These are phyloP conservation scores for Dictyostelium firmibasis DNA, from an alignment of 78 protist genomes.

Conservation along the genomic window DNA sequence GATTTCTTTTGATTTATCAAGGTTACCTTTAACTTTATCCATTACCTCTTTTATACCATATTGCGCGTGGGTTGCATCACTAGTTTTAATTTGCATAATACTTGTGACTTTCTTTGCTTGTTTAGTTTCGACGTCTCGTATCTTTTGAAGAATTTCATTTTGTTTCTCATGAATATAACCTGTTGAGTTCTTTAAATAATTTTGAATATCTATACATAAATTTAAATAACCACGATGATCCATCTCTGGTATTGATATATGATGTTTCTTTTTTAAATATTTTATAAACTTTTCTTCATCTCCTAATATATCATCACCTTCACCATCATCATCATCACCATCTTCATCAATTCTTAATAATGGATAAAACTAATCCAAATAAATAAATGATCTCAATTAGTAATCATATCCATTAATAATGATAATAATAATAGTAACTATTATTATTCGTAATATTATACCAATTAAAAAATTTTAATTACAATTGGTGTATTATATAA, in stretches of 20 bases:
- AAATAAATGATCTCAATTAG: too few relatives aligned
- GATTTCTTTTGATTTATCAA: conserved; percentile 26
- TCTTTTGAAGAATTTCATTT: conserved; percentile 8
- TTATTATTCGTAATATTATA: neutral
- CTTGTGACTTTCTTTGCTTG: conserved; percentile 5
- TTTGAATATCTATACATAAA: conserved; percentile 59
- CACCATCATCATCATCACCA: neutral
- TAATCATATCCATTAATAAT: too few relatives aligned
- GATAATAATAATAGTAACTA: too few relatives aligned
- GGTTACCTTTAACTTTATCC: conserved; percentile 46
- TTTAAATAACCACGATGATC: conserved; percentile 50
- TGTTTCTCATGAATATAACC: conserved; percentile 64
- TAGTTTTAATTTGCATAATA: conserved; percentile 16
- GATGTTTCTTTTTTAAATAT: conserved; percentile 16
- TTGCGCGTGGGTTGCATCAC: conserved; percentile 59
- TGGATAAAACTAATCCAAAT: conserved; percentile 60
- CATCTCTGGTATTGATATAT: conserved; percentile 25
- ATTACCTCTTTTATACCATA: conserved; percentile 51
- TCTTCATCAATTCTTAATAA: conserved; percentile 34
- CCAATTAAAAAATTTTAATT: neutral
- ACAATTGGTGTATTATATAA: conserved; percentile 32
- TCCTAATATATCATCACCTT: neutral
- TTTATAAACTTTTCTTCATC: neutral
- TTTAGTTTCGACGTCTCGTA: conserved; percentile 21
- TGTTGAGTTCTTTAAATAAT: conserved; percentile 71